phyloP scores from a whole-genome alignment of 495 filamentous ascomycete species.

The Penicillium crystallinum region DNA sequence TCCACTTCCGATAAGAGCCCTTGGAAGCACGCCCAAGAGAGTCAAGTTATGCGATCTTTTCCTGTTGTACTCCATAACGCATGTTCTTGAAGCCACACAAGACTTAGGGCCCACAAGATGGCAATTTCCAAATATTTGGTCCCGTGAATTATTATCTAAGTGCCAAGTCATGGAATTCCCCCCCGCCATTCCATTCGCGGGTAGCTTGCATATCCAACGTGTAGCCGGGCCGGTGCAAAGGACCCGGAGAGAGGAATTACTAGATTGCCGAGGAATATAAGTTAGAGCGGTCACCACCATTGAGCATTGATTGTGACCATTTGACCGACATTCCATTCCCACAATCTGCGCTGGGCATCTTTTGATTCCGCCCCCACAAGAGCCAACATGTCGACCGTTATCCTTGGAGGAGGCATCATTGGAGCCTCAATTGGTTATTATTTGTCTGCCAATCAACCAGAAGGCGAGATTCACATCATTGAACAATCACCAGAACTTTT shows the following conservation, averaged over 20 bases:
- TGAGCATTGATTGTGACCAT: neutral
- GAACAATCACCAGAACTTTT: conserved; percentile 63
- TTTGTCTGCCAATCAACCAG: conserved; percentile 43
- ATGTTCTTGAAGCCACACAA: neutral
- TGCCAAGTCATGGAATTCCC: neutral
- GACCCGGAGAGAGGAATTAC: neutral
- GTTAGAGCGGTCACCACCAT: neutral
- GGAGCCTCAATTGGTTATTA: conserved; percentile 75
- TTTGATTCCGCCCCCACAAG: neutral
- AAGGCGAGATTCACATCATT: conserved; percentile 60
- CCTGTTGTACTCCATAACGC: neutral
- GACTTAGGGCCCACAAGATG: neutral
- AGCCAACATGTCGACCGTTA: conserved; percentile 52
- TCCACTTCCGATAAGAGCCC: neutral
- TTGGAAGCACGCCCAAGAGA: neutral
- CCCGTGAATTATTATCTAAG: neutral
- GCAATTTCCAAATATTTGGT: neutral
- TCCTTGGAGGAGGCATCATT: conserved; percentile 76
- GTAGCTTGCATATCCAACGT: neutral
- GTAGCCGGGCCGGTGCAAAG: neutral
- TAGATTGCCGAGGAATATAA: neutral
- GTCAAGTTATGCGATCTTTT: neutral
- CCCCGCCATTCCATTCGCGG: neutral
- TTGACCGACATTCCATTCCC: neutral
- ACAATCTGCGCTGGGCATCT: neutral